Percentiles rank a stretch among this genome's conserved stretches.
Conservation (phyloP, 2,329 filamentous ascomycete genomes). For the Sporothrix pallida region DNA sequence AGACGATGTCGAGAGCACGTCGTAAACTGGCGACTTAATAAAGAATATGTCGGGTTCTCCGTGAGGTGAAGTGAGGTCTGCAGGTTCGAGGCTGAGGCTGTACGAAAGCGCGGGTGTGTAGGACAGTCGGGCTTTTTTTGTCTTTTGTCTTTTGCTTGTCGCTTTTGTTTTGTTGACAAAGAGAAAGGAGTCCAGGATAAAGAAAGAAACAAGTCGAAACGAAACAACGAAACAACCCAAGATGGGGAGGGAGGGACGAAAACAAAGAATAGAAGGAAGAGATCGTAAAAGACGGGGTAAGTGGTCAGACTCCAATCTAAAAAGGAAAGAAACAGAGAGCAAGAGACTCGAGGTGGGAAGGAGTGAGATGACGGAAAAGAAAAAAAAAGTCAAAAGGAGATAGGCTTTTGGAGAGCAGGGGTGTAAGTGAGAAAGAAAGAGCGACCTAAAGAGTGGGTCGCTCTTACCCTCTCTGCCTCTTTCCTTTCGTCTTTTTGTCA, state of each 20-base stretch:
- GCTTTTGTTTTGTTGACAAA: not conserved
- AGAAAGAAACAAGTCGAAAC: conserved; percentile 1
- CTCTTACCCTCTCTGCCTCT: too few relatives aligned
- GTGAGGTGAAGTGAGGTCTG: too few relatives aligned
- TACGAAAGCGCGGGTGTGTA: not conserved
- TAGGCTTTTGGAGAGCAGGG: not conserved
- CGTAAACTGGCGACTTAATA: too few relatives aligned
- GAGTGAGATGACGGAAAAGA: not conserved
- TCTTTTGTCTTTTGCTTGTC: too few relatives aligned
- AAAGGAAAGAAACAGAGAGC: not conserved
- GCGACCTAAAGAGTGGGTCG: conserved; percentile 5
- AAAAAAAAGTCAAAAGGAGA: not conserved
- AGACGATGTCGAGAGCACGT: too few relatives aligned
- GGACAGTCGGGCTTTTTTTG: not conserved
- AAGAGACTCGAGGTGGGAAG: not conserved
- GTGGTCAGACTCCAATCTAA: not conserved
- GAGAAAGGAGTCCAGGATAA: not conserved
- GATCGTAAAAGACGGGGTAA: conserved; percentile 36
- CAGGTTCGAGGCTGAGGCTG: too few relatives aligned
- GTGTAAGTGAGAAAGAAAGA: not conserved
- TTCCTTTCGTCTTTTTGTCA: too few relatives aligned
- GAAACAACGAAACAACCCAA: conserved; percentile 12
- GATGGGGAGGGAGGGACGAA: not conserved
- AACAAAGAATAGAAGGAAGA: not conserved
- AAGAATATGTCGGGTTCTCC: too few relatives aligned